A percentile compares a stretch with the other conserved stretches of the same genome.
Conservation (phyloP, 176 grass and related monocot species). For the Avena insularis region DNA sequence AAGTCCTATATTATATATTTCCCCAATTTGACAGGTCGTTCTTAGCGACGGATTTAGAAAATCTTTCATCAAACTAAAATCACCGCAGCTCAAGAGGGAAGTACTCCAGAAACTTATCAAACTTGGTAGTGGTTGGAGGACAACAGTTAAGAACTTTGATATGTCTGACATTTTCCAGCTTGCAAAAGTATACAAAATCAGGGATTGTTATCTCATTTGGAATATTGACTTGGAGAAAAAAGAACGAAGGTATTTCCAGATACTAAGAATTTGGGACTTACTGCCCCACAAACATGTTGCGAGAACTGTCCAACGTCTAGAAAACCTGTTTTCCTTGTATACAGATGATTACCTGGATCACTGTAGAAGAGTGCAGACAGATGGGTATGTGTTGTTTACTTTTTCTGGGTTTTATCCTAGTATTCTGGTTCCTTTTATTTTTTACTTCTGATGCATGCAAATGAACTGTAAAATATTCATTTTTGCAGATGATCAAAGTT, state of each 20-base stretch:
- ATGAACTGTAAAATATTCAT: no score
- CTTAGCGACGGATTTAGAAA: constrained; percentile 21
- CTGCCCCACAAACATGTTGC: constrained; percentile 49
- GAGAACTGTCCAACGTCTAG: constrained; percentile 52
- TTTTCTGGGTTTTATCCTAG: background rate
- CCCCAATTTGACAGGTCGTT: no score
- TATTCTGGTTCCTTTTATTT: background rate
- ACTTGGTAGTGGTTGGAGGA: constrained; percentile 69
- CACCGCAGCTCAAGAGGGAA: constrained; percentile 40
- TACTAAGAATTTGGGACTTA: constrained; percentile 77
- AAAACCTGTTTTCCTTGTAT: constrained; percentile 64
- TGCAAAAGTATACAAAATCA: constrained; percentile 52
- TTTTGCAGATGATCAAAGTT: no score
- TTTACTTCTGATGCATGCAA: background rate
- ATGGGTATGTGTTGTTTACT: constrained; percentile 55
- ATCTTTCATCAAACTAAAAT: constrained; percentile 65
- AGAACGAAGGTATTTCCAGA: constrained; percentile 52
- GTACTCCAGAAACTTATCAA: constrained; percentile 59
- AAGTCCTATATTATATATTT: no score
- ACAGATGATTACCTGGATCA: constrained; percentile 51
- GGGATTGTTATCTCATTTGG: constrained; percentile 66
- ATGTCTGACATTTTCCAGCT: constrained; percentile 43
- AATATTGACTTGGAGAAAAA: constrained; percentile 64
- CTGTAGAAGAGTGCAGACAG: constrained; percentile 48
- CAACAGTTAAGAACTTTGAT: constrained; percentile 22